phyloP scores from a whole-genome alignment of 2,329 filamentous ascomycete genomes.

The Phaeosphaeria sp. region DNA sequence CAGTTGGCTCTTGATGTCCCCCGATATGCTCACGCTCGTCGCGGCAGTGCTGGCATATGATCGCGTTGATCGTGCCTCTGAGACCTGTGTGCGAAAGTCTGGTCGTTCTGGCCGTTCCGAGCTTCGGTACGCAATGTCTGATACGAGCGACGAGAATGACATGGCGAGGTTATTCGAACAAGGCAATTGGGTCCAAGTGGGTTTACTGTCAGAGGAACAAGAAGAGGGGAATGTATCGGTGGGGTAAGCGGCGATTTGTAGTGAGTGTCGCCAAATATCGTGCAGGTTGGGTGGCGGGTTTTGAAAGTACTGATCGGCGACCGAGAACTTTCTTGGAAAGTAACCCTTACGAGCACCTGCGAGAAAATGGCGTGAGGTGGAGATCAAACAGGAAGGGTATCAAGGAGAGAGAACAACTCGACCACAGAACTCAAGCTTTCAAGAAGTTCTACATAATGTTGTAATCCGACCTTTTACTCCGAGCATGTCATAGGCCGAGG shows the following conservation, averaged over 20 bases:
- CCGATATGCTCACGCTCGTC: conserved; percentile 60
- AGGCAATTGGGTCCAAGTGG: not conserved
- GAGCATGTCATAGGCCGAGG: conserved; percentile 8
- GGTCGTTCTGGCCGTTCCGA: conserved; percentile 42
- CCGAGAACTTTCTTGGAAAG: conserved; percentile 11
- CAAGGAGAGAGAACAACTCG: not conserved
- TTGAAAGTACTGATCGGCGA: conserved; percentile 10
- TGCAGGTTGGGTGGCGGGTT: conserved; percentile 15
- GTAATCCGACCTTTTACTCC: not conserved
- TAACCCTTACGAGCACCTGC: conserved; percentile 2
- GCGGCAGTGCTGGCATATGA: conserved; percentile 61
- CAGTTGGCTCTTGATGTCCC: conserved; percentile 60
- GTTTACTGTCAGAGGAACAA: too few species aligned
- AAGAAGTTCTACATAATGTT: not conserved
- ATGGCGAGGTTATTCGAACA: conserved; percentile 35
- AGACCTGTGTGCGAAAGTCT: conserved; percentile 55
- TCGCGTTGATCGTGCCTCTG: conserved; percentile 54
- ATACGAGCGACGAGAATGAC: conserved; percentile 62
- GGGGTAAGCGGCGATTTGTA: too few species aligned
- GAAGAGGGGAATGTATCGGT: too few species aligned
- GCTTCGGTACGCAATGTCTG: conserved; percentile 59
- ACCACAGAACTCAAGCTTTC: not conserved
- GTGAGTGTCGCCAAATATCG: conserved; percentile 5
- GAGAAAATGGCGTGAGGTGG: not conserved
- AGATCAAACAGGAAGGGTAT: not conserved